Conservation (phyloP, 345 rosid genomes). For the Linum tenue region DNA sequence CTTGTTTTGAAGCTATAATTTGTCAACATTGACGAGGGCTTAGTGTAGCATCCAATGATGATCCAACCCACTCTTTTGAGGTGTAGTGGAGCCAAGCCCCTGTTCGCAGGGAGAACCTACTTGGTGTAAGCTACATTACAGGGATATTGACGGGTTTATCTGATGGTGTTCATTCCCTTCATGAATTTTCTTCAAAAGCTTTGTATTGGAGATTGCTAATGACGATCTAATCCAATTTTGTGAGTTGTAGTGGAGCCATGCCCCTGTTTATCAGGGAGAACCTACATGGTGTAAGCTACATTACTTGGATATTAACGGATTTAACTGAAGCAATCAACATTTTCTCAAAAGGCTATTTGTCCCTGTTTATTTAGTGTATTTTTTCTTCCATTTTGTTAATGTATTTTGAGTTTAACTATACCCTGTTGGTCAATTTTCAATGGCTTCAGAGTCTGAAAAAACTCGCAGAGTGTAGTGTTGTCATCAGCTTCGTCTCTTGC, state of each 20-base stretch:
- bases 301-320: slow-evolving; percentile 30
- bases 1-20: no score
- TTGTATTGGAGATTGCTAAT: no score
- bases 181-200: no score
- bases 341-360: slow-evolving; percentile 5
- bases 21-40: no score
- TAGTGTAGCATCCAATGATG: slow-evolving; percentile 21
- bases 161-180: slow-evolving; percentile 14
- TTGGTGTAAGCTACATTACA: slow-evolving; percentile 33
- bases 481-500: slow-evolving; percentile 60
- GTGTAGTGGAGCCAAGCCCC: slow-evolving; percentile 52
- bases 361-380: background rate
- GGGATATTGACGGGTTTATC: slow-evolving; percentile 22
- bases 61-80: slow-evolving; percentile 34
- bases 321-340: slow-evolving; percentile 36
- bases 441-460: slow-evolving; percentile 40
- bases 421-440: slow-evolving; percentile 1
- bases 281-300: slow-evolving; percentile 45
- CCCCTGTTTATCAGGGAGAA: slow-evolving; percentile 27
- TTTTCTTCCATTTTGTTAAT: background rate
- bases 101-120: slow-evolving; percentile 50
- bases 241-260: no score
- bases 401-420: slow-evolving; percentile 42
- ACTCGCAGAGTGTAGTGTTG: slow-evolving; percentile 45
- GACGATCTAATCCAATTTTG: no score